phyloP scores from a whole-genome alignment of 768 basidiomycete species.

The Boletus rex-veris region DNA sequence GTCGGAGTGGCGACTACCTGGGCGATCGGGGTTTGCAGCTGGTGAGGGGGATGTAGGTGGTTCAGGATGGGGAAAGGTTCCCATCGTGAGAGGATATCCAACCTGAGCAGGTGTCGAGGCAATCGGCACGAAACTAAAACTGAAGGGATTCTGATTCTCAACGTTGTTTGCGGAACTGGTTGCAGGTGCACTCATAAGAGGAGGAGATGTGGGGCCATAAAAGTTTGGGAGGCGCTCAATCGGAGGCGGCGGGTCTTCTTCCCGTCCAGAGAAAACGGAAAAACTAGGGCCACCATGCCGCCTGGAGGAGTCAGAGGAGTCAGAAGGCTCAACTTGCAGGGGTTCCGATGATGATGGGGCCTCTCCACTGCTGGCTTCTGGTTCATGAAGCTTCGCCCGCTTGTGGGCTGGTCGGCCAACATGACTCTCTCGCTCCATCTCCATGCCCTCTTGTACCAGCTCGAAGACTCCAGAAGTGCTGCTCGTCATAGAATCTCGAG shows the following conservation, averaged over 20 bases:
- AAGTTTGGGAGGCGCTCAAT: conserved; percentile 51
- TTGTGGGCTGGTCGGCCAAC: conserved; percentile 51
- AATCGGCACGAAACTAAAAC: conserved; percentile 49
- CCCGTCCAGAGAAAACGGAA: conserved; percentile 45
- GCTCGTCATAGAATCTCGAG: conserved; percentile 49
- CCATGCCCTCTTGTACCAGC: conserved; percentile 39
- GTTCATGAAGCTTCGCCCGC: conserved; percentile 38
- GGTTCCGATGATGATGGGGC: conserved; percentile 6
- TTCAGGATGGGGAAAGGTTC: conserved; percentile 34
- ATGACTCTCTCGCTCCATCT: conserved; percentile 37
- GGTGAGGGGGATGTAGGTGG: conserved; percentile 35
- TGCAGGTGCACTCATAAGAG: conserved; percentile 30
- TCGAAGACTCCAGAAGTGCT: conserved; percentile 41
- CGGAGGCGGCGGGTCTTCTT: conserved; percentile 46
- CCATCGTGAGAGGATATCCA: conserved; percentile 37
- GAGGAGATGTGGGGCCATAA: conserved; percentile 43
- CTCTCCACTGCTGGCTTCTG: conserved; percentile 25
- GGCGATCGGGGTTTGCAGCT: conserved; percentile 30
- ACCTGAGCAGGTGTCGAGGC: conserved; percentile 49
- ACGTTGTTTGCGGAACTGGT: conserved; percentile 48
- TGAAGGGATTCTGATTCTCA: conserved; percentile 55
- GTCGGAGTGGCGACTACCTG: conserved; percentile 34
- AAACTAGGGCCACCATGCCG: conserved; percentile 40
- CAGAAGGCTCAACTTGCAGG: conserved; percentile 16
- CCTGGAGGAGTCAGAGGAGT: conserved; percentile 9